Evolutionary conservation across 805 yeast species (phyloP), one percentile per base, ranked within the genome.

Genomic region (Naumovozyma castellii): DNA sequence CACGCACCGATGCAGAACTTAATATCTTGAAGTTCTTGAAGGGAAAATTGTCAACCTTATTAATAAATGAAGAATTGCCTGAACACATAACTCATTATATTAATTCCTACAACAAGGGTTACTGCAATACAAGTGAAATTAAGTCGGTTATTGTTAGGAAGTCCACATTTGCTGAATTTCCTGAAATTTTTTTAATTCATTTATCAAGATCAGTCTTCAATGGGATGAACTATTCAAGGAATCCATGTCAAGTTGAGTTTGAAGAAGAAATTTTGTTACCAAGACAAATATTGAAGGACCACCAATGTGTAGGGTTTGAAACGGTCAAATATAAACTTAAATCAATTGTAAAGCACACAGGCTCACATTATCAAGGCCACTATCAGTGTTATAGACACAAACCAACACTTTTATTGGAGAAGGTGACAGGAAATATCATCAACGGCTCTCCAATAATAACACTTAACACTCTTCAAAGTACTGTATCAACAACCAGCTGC

Each of bases 341-440:
- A 45, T 82, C 96, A 0, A 65, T 85, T 45, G 77, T 92, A 15
- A 73, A 87, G 47, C 97, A 92, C 57, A 76, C 79, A 35, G 98
- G 98, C 0, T 78, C 90, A 1, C 97, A 88, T 59, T 72, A 78
- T 16, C 74, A 77, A 34, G 97, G 97, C 1, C 97, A 88, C 55
- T 88, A 87, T 56, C 95, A 88, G 52, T 84, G 95, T 51, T 85
- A 76, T 56, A 78, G 83, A 45, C 77, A 76, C 36, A 88, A 87
- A 55, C 90, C 92, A 2, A 57, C 71, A 3, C 71, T 69, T 41
- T 51, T 58, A 17, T 61, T 59, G 41, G 63, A 57, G 32, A 42
- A 47, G 0, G 19, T 18, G n/a, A 45, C 53, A 1, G 54, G 56
- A 22, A 40, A 40, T 3, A 52, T 63, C 19, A 50, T 64, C 9